Conservation (phyloP, 2,329 filamentous ascomycete genomes). For the Paecilomyces niveus region DNA sequence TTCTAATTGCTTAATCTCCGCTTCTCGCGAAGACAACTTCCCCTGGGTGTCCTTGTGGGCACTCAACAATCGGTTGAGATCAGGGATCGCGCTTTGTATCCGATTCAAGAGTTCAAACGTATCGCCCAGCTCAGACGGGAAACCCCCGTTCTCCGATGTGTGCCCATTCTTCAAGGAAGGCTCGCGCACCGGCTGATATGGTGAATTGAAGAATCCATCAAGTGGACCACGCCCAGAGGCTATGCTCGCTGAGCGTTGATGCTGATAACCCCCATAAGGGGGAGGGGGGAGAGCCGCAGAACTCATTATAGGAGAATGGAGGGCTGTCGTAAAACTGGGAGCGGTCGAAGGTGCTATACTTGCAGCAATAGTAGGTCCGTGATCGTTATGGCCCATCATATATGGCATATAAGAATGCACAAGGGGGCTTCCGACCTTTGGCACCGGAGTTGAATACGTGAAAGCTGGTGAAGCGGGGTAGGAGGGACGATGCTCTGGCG, state of each 20-base stretch:
- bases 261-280: constrained; percentile 24
- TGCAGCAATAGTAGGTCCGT: constrained; percentile 17
- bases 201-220: constrained; percentile 20
- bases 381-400: constrained; percentile 20
- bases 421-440: constrained; percentile 29
- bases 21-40: constrained; percentile 43
- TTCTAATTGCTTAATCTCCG: constrained; percentile 42
- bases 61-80: constrained; percentile 36
- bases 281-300: constrained; percentile 19
- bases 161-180: constrained; percentile 16
- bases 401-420: constrained; percentile 31
- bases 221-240: constrained; percentile 23
- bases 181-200: constrained; percentile 25
- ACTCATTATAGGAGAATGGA: constrained; percentile 30
- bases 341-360: constrained; percentile 18
- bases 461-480: constrained; percentile 17
- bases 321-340: constrained; percentile 21
- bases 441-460: constrained; percentile 13
- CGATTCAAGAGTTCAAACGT: constrained; percentile 35
- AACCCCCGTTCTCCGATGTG: constrained; percentile 9
- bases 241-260: constrained; percentile 17
- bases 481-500: constrained; percentile 15
- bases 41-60: constrained; percentile 46
- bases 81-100: constrained; percentile 41
- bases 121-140: constrained; percentile 12